phyloP scores from a whole-genome alignment of 768 basidiomycete genomes.

The Lactarius psammicola region DNA sequence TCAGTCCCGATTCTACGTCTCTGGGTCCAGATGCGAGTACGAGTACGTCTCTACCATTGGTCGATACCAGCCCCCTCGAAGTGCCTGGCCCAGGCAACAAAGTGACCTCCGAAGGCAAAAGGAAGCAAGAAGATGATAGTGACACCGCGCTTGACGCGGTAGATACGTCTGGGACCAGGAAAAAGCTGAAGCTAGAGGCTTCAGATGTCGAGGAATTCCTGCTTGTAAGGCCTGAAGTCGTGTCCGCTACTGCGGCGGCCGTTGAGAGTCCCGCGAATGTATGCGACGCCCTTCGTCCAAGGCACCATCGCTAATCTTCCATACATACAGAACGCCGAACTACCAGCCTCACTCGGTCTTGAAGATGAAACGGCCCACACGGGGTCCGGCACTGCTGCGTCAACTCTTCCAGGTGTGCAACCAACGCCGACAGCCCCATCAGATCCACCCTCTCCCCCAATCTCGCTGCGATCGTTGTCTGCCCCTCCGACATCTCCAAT shows the following conservation, averaged over 20 bases:
- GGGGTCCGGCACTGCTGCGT: not conserved
- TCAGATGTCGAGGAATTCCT: not conserved
- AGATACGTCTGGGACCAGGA: not conserved
- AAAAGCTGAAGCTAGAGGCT: constrained; percentile 7
- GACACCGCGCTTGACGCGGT: not conserved
- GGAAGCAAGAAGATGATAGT: constrained; percentile 9
- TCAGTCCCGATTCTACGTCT: not conserved
- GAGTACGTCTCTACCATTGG: not conserved
- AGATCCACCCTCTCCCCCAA: constrained; percentile 4
- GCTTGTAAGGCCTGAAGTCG: not conserved
- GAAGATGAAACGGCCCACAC: not conserved
- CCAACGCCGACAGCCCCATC: not conserved
- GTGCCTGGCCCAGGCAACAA: not conserved
- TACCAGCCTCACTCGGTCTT: constrained; percentile 4
- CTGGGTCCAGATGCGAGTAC: not conserved
- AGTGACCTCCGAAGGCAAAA: constrained; percentile 11
- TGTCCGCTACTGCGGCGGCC: not conserved
- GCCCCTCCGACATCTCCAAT: constrained; percentile 20
- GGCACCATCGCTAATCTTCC: not conserved
- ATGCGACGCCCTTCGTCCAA: not conserved
- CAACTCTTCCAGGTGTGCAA: not conserved
- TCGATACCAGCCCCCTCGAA: constrained; percentile 1
- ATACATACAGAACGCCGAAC: not conserved
- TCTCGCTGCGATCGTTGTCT: constrained; percentile 10
- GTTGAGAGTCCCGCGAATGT: not conserved